These are phyloP conservation scores for Linnemannia elongata DNA, from an alignment of 192 early-diverging fungal species.

Conservation along the genomic window DNA sequence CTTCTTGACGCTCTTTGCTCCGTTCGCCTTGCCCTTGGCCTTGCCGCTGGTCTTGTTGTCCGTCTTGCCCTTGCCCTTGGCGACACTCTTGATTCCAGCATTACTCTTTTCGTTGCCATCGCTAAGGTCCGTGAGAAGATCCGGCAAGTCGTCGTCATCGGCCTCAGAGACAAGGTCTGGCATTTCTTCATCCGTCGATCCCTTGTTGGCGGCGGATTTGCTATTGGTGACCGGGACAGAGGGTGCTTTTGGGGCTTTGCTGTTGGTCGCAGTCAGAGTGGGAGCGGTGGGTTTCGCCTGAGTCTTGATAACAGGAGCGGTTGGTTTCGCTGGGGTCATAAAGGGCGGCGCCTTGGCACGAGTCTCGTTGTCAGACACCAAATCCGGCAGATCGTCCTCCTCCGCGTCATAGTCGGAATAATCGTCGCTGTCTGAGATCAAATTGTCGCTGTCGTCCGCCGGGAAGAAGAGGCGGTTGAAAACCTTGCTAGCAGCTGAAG, in stretches of 20 bases:
- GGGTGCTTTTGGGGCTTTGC: neutral
- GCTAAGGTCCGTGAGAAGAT: neutral
- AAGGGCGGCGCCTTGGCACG: neutral
- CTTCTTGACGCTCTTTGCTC: neutral
- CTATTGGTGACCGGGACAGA: neutral
- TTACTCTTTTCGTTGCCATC: neutral
- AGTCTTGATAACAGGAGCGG: neutral
- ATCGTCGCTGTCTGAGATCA: neutral
- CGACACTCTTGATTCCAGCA: neutral
- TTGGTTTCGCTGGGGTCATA: neutral
- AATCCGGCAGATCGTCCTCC: neutral
- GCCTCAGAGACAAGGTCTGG: neutral
- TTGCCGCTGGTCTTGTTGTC: neutral
- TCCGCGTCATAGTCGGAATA: neutral
- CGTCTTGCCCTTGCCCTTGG: neutral
- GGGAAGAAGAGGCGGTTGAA: neutral
- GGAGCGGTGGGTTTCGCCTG: neutral
- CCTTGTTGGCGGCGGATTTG: neutral
- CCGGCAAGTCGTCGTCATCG: neutral
- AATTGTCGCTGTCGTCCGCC: neutral
- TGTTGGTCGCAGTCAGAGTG: neutral
- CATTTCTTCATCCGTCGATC: neutral
- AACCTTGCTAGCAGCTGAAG: neutral
- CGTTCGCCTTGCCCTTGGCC: neutral
- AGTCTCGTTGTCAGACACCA: neutral